Base-by-base conservation (phyloP, 495 filamentous ascomycete species). In the Friedmanniomyces simplex region DNA sequence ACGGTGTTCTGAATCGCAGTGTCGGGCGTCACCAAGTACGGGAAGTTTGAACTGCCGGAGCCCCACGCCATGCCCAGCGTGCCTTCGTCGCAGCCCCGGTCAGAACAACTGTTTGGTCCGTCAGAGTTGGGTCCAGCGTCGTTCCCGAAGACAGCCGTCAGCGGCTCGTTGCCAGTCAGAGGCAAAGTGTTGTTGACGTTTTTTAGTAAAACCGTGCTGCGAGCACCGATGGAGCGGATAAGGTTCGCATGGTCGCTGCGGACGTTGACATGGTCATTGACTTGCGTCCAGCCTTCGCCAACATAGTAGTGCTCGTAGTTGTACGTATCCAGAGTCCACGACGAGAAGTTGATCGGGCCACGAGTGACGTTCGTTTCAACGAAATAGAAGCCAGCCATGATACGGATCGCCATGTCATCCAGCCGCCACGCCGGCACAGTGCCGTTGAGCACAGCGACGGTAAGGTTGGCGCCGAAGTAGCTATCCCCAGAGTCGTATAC, bases 11-110 rank as follows among this genome's bases (percentile, higher is more conserved):
- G 84, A 43, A 96, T 88, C 1, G 91, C 91, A 25, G 84, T 79
- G 48, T 94, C 80, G 0, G 93, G 93, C 1, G 89, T 88, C 58
- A 94, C 74, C 1, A 98, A 77, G 71, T 96, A 97, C 1, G 93
- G 91, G 76, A 89, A 96, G 61, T 91, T 84, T 26, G 88, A 78
- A 21, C 85, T 87, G 50, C 93, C 93, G 58, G 85, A 90, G n/a
- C 60, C 93, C 93, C 91, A 98, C 46, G 81, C 91, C 84, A 95
- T 91, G 30, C 85, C 93, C 22, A 96, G 76, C 7, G 91, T 96
- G 28, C 91, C 91, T 42, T 82, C 79, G 66, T 89, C 76, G 58
- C 93, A 96, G 14, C 85, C 83, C 36, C 86, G 82, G 71, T 98
- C 87, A 43, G 65, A 34, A 67, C 90, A 96, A 21, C 84, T 82